Base-by-base conservation (phyloP, 129 eudicot species). In the Artemisia argyi region DNA sequence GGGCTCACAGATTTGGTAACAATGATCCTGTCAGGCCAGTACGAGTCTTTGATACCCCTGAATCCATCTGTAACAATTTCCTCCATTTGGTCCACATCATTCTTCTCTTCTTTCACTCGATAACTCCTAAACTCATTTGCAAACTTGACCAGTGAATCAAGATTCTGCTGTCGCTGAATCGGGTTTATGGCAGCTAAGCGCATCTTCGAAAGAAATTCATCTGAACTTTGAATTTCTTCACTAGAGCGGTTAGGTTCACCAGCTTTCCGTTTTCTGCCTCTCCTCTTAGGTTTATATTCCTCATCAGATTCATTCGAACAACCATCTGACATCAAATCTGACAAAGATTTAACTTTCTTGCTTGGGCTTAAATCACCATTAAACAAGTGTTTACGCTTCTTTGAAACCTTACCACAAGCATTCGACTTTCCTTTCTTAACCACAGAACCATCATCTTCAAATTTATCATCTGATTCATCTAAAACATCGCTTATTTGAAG, bases 141-240 rank as follows among this genome's bases (percentile, higher is more conserved):
- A 51, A 84, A 83, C 55, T 73, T 58, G 58, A 76, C 32, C 35
- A 68, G 44, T 52, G 86, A 73, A 56, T 42, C 67, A 79, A 84
- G 61, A 46, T 49, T 49, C 39, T 26, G 54, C 55, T 70, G 42
- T 59, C 68, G 71, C 56, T 83, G 72, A 68, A 81, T 30, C 11
- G 97, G 96, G 66, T 72, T 70, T 55, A 6, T 60, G 32, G 97
- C 96, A 62, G 81, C 85, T 73, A 72, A 35, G 14, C 32, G 64
- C 15, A 88, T 78, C 68, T 54, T 66, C 10, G 84, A 78, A 44
- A 92, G 87, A 76, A 92, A 75, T 64, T 82, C 88, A 26, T 67
- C 74, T 53, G 76, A 60, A 14, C 70, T 78, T 61, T 30, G 61
- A 49, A 30, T 49, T 60, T 19, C 71, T 4, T 67, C 54, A n/a